phyloP scores from a whole-genome alignment of 1,139 yeast genomes.

The Suhomyces chickasaworum region DNA sequence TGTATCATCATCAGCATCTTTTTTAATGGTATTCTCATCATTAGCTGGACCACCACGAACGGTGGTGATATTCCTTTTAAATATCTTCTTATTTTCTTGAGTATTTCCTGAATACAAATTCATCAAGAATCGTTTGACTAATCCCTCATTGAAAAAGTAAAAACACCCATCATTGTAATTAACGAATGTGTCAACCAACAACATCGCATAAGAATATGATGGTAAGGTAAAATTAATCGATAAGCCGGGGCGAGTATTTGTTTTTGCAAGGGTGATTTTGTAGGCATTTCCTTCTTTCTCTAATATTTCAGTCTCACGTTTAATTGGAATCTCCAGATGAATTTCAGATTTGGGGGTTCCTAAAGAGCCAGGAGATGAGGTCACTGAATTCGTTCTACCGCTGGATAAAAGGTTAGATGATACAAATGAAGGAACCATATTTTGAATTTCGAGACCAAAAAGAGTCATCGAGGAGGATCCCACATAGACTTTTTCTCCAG shows the following conservation, averaged over 20 bases:
- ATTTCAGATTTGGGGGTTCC: slow-evolving; percentile 13
- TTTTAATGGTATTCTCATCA: slow-evolving; percentile 47
- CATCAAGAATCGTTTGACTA: slow-evolving; percentile 65
- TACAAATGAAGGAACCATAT: slow-evolving; percentile 47
- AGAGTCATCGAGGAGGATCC: slow-evolving; percentile 83
- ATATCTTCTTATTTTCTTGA: slow-evolving; percentile 41
- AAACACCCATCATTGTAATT: slow-evolving; percentile 84
- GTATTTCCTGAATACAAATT: slow-evolving; percentile 56
- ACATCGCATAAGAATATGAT: slow-evolving; percentile 73
- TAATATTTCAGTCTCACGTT: slow-evolving; percentile 48
- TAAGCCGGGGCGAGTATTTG: slow-evolving; percentile 66
- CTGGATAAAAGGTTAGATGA: slow-evolving; percentile 23
- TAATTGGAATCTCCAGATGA: slow-evolving; percentile 12
- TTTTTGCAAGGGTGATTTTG: slow-evolving; percentile 65
- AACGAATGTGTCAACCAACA: slow-evolving; percentile 72
- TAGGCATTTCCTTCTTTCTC: slow-evolving; percentile 79
- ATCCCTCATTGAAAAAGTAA: slow-evolving; percentile 81
- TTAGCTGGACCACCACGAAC: slow-evolving; percentile 31
- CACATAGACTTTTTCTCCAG: slow-evolving; percentile 73
- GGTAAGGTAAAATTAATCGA: slow-evolving; percentile 73
- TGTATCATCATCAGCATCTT: slow-evolving; percentile 55
- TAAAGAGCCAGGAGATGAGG: slow-evolving; percentile 15
- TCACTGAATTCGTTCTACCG: slow-evolving; percentile 10
- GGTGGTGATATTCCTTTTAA: slow-evolving; percentile 39
- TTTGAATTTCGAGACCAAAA: slow-evolving; percentile 74